Evolutionary conservation across 2,329 filamentous ascomycete species (phyloP).

Genomic region (Colletotrichum sublineola): DNA sequence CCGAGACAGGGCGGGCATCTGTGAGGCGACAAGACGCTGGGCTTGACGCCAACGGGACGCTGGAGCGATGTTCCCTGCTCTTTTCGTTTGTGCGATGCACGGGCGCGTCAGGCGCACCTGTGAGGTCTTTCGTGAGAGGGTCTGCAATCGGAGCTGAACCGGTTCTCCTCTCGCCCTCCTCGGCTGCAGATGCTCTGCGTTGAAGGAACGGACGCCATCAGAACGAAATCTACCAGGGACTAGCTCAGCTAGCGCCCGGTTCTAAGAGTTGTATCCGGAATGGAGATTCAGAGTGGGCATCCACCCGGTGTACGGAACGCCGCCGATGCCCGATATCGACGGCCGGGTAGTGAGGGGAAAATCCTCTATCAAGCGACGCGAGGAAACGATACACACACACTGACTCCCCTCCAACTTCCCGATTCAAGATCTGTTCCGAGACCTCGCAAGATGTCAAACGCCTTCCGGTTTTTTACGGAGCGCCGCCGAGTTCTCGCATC

Average conservation of each 20-base stretch:
- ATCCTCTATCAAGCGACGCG: not conserved
- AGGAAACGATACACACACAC: not conserved
- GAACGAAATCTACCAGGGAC: not conserved
- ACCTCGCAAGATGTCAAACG: not conserved
- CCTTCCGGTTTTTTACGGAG: conserved; percentile 20
- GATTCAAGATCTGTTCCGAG: conserved; percentile 4
- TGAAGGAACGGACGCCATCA: not conserved
- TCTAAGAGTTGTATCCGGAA: not conserved
- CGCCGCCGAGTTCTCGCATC: conserved; percentile 3
- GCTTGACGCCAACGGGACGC: conserved; percentile 24
- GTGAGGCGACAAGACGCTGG: conserved; percentile 8
- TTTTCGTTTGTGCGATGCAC: conserved; percentile 17
- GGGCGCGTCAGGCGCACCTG: conserved; percentile 20
- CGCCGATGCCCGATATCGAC: conserved; percentile 24
- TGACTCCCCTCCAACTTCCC: not conserved
- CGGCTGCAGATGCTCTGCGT: not conserved
- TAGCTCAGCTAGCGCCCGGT: not conserved
- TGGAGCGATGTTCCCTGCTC: not conserved
- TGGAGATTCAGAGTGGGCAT: not conserved
- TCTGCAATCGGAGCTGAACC: not conserved
- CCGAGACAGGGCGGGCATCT: conserved; percentile 2
- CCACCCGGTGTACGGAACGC: conserved; percentile 16
- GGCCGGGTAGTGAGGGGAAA: not conserved
- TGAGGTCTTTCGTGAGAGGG: not conserved
- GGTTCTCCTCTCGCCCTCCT: not conserved